A percentile compares a stretch with the other conserved stretches of the same genome.
phyloP scores from a whole-genome alignment of 73 alveolate species.

The Paramecium tetraurelia region DNA sequence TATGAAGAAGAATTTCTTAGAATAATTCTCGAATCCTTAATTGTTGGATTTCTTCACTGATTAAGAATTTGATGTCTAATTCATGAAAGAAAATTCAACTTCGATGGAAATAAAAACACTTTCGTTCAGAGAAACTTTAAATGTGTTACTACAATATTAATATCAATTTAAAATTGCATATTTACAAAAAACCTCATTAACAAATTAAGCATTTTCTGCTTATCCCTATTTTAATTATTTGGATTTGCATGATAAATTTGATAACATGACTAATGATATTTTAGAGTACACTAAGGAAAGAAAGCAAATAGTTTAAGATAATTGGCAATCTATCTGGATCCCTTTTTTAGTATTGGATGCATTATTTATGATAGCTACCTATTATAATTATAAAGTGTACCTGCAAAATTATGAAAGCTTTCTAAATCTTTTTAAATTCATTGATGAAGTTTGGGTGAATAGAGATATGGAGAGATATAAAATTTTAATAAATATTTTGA shows the following conservation, averaged over 20 bases:
- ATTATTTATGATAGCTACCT: not conserved
- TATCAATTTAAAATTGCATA: not conserved
- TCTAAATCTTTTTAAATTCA: not conserved
- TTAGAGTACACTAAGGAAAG: not conserved
- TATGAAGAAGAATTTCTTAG: not conserved
- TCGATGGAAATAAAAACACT: not conserved
- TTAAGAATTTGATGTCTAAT: not conserved
- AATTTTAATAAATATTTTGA: not conserved
- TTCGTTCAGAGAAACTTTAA: slow-evolving; percentile 7
- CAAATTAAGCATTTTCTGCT: not conserved
- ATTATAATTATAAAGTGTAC: not conserved
- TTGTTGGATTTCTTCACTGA: not conserved
- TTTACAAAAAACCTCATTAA: not conserved
- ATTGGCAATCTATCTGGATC: not conserved
- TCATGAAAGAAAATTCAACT: not conserved
- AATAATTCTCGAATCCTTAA: not conserved
- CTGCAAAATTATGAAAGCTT: not conserved
- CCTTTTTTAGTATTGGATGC: not conserved
- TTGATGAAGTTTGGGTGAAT: not conserved
- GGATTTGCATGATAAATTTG: not conserved
- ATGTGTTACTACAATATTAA: not conserved
- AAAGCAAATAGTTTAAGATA: not conserved
- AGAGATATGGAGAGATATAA: slow-evolving; percentile 38
- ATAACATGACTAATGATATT: slow-evolving; percentile 1
- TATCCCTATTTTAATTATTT: slow-evolving; percentile 15